Evolutionary conservation across 2,329 filamentous ascomycete genomes (phyloP), one percentile per base, ranked within the genome.

Genomic region (Moelleriella libera): DNA sequence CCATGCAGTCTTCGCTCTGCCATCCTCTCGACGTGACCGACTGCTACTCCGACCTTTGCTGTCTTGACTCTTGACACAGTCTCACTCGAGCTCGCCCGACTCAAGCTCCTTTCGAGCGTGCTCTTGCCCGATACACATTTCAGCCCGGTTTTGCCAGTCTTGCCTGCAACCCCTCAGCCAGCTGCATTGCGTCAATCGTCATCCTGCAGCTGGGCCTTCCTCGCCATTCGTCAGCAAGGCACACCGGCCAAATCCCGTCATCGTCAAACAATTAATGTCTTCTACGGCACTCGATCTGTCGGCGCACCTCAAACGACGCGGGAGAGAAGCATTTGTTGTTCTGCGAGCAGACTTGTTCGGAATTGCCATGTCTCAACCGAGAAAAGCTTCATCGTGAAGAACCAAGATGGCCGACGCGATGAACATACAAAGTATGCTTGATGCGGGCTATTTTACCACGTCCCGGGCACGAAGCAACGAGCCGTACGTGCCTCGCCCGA

Each of bases 391-490:
- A 46, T 30, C 41, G 34, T 41, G 30, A 47, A 34, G 41, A 50
- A 49, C 48, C 60, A 68, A 53, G 44, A 73, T 72, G 70, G 65
- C 62, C 48, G 66, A 68, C 48, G 60, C 60, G 48, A 55, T 66
- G 47, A 65, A 72, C 52, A 67, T 75, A 40, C 62, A 72, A 42
- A 64, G 65, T 51, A 60, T 74, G 51, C 64, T 76, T 39, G 60
- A 68, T 53, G 71, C 69, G 53, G 73, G 73, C 47, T 72, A 69
- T 49, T 76, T 71, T 57, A 70, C 63, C 52, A 72, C 70, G 32
- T 67, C 70, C 7, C 66, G 72, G 52, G 63, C 66, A 39, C 61
- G 56, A 48, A 60, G 56, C 47, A 53, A 58, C 44, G 55, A 52
- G 43, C 54, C 53, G 62, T 64, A 52, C 43, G 58, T 53, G n/a